Evolutionary conservation across 2,329 filamentous ascomycete species (phyloP).

Genomic region (Stagonosporopsis cucurbitacearum): DNA sequence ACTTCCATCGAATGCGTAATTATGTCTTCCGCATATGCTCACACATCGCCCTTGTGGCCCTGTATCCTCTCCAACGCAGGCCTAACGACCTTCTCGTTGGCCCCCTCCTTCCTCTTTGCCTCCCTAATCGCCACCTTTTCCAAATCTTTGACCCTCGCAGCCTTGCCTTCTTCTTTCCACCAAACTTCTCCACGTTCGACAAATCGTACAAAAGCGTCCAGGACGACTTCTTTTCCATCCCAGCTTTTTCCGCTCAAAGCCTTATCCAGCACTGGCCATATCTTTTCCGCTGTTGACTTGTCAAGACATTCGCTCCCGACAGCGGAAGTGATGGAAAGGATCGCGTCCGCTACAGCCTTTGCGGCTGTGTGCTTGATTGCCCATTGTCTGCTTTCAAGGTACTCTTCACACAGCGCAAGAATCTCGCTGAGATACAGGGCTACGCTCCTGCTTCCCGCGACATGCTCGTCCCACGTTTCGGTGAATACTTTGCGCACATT

Average conservation of each 20-base stretch:
- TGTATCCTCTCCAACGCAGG: conserved; percentile 28
- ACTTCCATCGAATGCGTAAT: neutral
- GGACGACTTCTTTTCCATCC: conserved; percentile 84
- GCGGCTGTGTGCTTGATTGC: conserved; percentile 87
- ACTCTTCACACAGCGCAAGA: conserved; percentile 67
- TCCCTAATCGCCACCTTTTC: conserved; percentile 76
- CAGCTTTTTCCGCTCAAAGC: conserved; percentile 89
- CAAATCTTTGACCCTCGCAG: conserved; percentile 68
- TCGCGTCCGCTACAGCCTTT: conserved; percentile 76
- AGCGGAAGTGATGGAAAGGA: conserved; percentile 66
- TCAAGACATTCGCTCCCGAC: conserved; percentile 66
- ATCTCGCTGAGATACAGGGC: conserved; percentile 87
- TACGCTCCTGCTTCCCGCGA: conserved; percentile 82
- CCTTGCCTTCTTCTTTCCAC: conserved; percentile 62
- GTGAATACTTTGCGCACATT: conserved; percentile 80
- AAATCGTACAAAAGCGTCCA: conserved; percentile 81
- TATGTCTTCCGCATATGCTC: neutral
- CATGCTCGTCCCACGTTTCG: conserved; percentile 89
- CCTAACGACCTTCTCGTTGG: conserved; percentile 60
- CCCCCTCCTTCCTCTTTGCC: conserved; percentile 88
- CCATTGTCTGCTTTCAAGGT: conserved; percentile 85
- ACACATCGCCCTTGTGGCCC: conserved; percentile 3
- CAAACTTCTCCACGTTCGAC: conserved; percentile 68
- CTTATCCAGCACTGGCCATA: conserved; percentile 87
- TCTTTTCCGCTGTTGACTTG: conserved; percentile 62